Base-by-base conservation (phyloP, 108 stramenopile genomes). In the Cyclotella choctawhatcheeana region DNA sequence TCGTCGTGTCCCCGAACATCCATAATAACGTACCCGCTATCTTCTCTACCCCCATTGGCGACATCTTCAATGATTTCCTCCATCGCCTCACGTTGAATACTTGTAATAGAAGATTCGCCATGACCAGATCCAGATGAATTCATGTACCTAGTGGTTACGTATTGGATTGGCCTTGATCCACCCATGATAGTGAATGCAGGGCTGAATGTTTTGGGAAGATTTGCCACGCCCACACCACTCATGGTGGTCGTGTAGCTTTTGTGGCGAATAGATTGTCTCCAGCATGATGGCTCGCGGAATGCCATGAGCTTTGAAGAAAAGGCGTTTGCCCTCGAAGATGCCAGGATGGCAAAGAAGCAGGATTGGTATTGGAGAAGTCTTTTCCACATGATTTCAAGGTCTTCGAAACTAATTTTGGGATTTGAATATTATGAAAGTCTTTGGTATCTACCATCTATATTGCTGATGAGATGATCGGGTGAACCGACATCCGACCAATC, bases 1-100 rank as follows among this genome's bases (percentile, higher is more conserved):
- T 91, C 90, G 30, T 84, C 83, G 4, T 81, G 55, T 20, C 78
- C 79, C 32, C 91, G 86, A 18, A 92, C 91, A 76, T 92, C 89
- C 43, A 93, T 83, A 13, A 93, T 73, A 29, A 88, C 74, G 29
- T 88, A 93, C 21, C 82, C 84, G 29, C 84, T 83, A 20, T 85
- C 89, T 58, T 92, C 85, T 16, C 88, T 74, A 6, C 88, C 85
- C 24, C 68, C 76, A 26, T 77, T 74, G 63, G 77, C 82, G 52
- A 85, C 84, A 35, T 90, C 88, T 55, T 90, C 82, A 10, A 93
- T 59, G 20, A 93, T 90, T 69, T 89, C 85, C 47, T 81, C 54
- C 89, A 93, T 88, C n/a, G 63, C 74, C 3, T 55, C 62, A 21
- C 68, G 68, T 21, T 71, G 16, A 26, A 81, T 81, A 22, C 69